These are phyloP conservation scores for Oryza punctata DNA, from an alignment of 176 grass and related monocot genomes.

Conservation along the genomic window DNA sequence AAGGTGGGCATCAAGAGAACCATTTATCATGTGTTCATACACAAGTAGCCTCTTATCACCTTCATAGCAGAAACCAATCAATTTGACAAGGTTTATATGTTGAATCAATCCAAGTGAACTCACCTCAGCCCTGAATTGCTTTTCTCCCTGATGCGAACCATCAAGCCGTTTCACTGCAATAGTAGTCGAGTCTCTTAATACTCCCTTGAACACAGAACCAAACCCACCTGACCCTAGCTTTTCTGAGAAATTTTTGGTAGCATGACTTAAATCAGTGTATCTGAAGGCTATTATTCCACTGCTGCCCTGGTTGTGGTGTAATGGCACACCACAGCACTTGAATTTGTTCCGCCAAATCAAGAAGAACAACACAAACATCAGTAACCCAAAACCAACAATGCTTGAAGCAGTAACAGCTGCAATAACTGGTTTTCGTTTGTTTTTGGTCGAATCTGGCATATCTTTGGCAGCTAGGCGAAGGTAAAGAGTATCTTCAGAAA, in stretches of 20 bases:
- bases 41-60: neutral
- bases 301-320: neutral
- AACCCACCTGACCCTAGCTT: neutral
- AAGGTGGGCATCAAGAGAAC: neutral
- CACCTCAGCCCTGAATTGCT: neutral
- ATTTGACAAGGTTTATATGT: neutral
- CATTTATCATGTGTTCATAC: neutral
- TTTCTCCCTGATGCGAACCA: neutral
- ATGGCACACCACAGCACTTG: neutral
- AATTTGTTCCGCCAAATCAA: neutral
- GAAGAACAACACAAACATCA: neutral
- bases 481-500: neutral
- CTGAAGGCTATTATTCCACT: neutral
- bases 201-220: neutral
- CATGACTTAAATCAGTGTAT: neutral
- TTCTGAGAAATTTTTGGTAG: neutral
- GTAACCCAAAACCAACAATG: neutral
- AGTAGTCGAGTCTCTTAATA: neutral
- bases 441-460: neutral
- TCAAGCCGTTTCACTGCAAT: neutral
- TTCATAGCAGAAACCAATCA: neutral
- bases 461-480: neutral
- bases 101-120: neutral
- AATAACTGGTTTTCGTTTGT: neutral
- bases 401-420: neutral